Evolutionary conservation across 1,139 yeast species (phyloP).

Genomic region (Yamadazyma mexicana): DNA sequence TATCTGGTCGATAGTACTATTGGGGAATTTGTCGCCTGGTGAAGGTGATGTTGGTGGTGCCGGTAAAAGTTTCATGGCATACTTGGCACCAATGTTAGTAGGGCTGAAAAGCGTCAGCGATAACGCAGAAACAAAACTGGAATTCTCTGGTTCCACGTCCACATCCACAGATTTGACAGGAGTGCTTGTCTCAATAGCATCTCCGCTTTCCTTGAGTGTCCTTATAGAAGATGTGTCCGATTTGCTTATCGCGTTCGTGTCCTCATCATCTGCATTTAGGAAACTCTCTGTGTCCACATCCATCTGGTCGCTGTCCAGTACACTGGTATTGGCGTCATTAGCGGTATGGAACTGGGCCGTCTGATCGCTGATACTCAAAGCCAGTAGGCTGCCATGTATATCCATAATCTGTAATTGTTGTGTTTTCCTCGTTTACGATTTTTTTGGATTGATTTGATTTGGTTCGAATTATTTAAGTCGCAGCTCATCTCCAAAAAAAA

Average conservation of each 20-base stretch:
- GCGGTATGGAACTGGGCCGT: constrained; percentile 12
- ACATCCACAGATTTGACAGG: constrained; percentile 9
- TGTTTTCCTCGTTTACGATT: neutral
- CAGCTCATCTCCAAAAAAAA: constrained; percentile 10
- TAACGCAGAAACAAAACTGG: constrained; percentile 20
- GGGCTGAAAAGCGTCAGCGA: constrained; percentile 29
- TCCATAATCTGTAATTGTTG: constrained; percentile 9
- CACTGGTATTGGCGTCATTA: constrained; percentile 14
- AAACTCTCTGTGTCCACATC: constrained; percentile 1
- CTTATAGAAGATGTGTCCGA: constrained; percentile 10
- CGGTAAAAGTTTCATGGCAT: constrained; percentile 33
- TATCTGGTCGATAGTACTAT: constrained; percentile 5
- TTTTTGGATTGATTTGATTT: constrained; percentile 2
- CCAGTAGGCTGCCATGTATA: constrained; percentile 14
- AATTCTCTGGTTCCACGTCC: constrained; percentile 15
- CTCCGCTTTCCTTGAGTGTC: constrained; percentile 8
- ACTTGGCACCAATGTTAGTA: constrained; percentile 39
- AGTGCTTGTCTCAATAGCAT: constrained; percentile 11
- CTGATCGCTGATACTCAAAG: constrained; percentile 10
- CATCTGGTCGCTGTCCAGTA: constrained; percentile 8
- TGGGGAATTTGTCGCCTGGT: neutral
- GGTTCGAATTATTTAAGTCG: neutral
- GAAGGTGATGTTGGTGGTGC: constrained; percentile 20
- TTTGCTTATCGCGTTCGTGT: neutral
- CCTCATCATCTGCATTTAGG: neutral